These are phyloP conservation scores for Neofusicoccum kwambonambiense DNA, from an alignment of 2,329 filamentous ascomycete genomes.

Conservation along the genomic window DNA sequence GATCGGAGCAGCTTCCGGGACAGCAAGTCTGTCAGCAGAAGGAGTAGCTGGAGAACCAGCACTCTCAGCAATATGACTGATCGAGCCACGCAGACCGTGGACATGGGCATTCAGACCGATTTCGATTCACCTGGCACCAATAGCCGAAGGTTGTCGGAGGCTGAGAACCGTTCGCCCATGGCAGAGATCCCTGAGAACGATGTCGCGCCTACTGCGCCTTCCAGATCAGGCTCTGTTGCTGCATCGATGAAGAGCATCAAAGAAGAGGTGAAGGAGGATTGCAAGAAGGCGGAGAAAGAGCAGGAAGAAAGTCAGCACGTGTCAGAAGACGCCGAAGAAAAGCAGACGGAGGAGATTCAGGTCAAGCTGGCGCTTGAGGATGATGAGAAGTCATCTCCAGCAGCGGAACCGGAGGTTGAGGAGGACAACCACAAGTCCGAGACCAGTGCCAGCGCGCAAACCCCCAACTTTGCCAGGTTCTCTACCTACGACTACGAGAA, in stretches of 20 bases:
- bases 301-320: not conserved
- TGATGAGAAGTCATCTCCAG: not conserved
- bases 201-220: constrained; percentile 2
- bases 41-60: constrained; percentile 69
- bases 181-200: constrained; percentile 37
- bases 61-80: constrained; percentile 63
- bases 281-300: not conserved
- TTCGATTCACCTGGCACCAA: constrained; percentile 37
- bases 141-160: constrained; percentile 16
- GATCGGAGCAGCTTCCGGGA: constrained; percentile 61
- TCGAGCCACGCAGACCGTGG: constrained; percentile 64
- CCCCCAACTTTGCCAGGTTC: not conserved
- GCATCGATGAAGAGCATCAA: constrained; percentile 1
- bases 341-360: not conserved
- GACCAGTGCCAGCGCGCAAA: not conserved
- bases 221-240: not conserved
- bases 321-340: not conserved
- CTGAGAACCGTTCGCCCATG: constrained; percentile 27
- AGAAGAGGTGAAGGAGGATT: constrained; percentile 19
- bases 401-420: not conserved
- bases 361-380: not conserved
- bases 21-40: constrained; percentile 32
- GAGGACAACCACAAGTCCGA: not conserved
- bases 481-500: constrained; percentile 34
- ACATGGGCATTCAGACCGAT: constrained; percentile 61